Evolutionary conservation across 202 grass and related monocot genomes (phyloP).

Genomic region (Carex sylvatica): DNA sequence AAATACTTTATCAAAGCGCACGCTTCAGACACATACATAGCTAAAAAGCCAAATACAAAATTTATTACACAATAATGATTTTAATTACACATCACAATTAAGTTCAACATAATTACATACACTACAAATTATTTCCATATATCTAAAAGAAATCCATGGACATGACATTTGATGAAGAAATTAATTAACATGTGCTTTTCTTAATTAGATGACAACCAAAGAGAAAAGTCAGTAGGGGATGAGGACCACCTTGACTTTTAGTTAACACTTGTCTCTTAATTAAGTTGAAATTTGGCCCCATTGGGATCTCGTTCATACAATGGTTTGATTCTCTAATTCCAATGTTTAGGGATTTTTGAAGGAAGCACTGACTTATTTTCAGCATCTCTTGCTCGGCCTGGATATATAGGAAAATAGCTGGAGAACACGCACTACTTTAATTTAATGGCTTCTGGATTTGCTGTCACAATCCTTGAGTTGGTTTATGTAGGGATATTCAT

Average conservation of each 20-base stretch:
- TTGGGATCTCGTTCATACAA: conserved; percentile 5
- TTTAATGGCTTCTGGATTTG: neutral
- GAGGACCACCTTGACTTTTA: conserved; percentile 27
- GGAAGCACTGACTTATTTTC: conserved; percentile 13
- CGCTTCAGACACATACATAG: neutral
- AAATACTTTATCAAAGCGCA: neutral
- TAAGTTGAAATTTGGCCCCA: conserved; percentile 4
- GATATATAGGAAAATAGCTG: conserved; percentile 29
- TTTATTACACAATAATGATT: neutral
- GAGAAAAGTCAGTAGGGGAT: conserved; percentile 4
- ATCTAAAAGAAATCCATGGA: conserved; percentile 14
- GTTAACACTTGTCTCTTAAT: conserved; percentile 26
- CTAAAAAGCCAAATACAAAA: neutral
- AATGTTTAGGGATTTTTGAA: conserved; percentile 20
- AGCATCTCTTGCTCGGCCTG: neutral
- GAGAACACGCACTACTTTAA: neutral
- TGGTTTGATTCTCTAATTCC: conserved; percentile 23
- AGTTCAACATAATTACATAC: neutral
- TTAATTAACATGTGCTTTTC: conserved; percentile 2
- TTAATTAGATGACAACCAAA: conserved; percentile 20
- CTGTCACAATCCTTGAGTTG: conserved; percentile 1
- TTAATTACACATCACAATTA: neutral
- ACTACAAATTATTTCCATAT: neutral
- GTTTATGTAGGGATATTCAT: neutral
- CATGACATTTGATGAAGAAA: conserved; percentile 18